Percentiles rank a stretch among this genome's conserved stretches.
These are phyloP conservation scores for Phellopilus nigrolimitatus DNA, from an alignment of 1,284 basidiomycete species.

Conservation along the genomic window DNA sequence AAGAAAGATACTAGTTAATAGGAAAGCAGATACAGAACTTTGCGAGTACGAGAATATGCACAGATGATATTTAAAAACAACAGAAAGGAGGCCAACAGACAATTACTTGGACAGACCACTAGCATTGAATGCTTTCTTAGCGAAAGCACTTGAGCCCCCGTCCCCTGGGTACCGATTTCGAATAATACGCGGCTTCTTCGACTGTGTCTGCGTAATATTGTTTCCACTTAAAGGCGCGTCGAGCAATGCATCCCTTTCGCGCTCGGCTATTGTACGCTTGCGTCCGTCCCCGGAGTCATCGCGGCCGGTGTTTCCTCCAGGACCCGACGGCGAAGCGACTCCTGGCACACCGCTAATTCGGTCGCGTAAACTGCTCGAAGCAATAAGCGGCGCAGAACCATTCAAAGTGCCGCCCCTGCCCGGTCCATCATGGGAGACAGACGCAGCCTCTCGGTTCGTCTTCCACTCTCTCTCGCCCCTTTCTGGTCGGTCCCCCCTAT, in stretches of 20 bases:
- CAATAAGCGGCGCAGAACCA: slow-evolving; percentile 5
- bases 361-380: slow-evolving; percentile 10
- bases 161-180: slow-evolving; percentile 42
- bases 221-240: neutral
- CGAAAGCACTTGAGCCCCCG: neutral
- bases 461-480: slow-evolving; percentile 18
- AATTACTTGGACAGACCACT: neutral
- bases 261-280: slow-evolving; percentile 58
- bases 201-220: neutral
- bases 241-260: slow-evolving; percentile 7
- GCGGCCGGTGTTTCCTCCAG: slow-evolving; percentile 33
- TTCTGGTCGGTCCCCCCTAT: slow-evolving; percentile 5
- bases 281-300: slow-evolving; percentile 58
- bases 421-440: neutral
- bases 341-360: slow-evolving; percentile 11
- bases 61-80: neutral
- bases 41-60: too few relatives aligned
- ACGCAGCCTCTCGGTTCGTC: slow-evolving; percentile 4
- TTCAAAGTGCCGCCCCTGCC: slow-evolving; percentile 5
- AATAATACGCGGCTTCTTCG: slow-evolving; percentile 36
- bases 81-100: neutral
- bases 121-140: slow-evolving; percentile 3
- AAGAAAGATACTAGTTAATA: too few relatives aligned
- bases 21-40: too few relatives aligned
- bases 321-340: slow-evolving; percentile 14